phyloP scores from a whole-genome alignment of 2,329 filamentous ascomycete genomes.

The Chaetomiaceae sp. region DNA sequence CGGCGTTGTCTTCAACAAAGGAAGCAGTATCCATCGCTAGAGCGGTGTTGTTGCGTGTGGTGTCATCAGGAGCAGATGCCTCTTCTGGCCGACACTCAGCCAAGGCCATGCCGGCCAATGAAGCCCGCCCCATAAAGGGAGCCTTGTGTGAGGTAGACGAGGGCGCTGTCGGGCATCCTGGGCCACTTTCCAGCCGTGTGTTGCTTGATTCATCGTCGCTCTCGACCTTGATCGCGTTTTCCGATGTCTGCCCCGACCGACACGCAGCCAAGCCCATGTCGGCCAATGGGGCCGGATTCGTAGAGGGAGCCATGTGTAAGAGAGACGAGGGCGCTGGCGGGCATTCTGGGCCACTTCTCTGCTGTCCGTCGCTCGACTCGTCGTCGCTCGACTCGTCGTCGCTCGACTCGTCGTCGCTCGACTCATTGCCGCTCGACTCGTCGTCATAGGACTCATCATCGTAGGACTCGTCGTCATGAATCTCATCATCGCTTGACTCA shows the following conservation, averaged over 20 bases:
- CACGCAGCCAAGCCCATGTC: no score
- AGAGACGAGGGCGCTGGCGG: no score
- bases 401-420: not conserved
- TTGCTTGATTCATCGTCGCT: not conserved
- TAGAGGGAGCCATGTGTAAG: no score
- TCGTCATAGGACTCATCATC: not conserved
- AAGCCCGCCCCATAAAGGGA: not conserved
- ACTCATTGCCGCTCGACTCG: not conserved
- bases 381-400: not conserved
- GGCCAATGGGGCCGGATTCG: no score
- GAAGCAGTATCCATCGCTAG: not conserved
- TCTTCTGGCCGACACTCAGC: not conserved
- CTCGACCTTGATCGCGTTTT: no score
- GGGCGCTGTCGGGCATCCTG: not conserved
- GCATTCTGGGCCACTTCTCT: no score
- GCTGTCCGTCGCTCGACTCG: not conserved
- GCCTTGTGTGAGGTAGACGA: not conserved
- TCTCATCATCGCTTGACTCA: conserved; percentile 2
- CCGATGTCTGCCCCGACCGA: no score
- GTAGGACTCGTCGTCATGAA: not conserved
- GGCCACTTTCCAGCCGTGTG: not conserved
- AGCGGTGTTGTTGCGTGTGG: not conserved
- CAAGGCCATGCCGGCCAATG: not conserved
- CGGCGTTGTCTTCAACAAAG: not conserved
- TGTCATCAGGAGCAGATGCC: conserved; percentile 1